A percentile compares a stretch with the other conserved stretches of the same genome.
Conservation (phyloP, 345 rosid genomes). For the Eucalyptus decipiens region DNA sequence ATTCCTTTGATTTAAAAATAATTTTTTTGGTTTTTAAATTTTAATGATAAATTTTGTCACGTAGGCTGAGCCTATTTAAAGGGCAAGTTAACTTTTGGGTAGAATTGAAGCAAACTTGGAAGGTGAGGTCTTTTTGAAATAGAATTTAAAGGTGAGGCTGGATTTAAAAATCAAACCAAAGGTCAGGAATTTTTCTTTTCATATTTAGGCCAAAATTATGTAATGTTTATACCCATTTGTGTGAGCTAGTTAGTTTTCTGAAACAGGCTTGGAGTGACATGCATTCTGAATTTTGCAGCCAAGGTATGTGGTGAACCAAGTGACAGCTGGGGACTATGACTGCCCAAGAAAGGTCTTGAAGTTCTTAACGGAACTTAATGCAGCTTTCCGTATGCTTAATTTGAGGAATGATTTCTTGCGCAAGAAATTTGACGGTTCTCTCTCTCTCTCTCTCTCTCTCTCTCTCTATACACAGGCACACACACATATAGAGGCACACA, state of each 20-base stretch:
- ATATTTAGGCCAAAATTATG: not conserved
- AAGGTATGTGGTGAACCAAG: constrained; percentile 84
- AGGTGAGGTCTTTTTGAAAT: not conserved
- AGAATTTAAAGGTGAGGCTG: not conserved
- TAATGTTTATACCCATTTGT: not conserved
- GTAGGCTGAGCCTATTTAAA: not conserved
- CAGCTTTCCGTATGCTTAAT: constrained; percentile 89
- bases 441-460: not conserved
- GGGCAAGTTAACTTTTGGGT: not conserved
- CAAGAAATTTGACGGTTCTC: constrained; percentile 83
- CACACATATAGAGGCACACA: not conserved
- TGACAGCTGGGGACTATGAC: constrained; percentile 83
- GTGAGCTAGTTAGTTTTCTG: not conserved
- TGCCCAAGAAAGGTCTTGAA: constrained; percentile 83
- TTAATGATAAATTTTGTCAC: not conserved
- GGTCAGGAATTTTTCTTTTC: not conserved
- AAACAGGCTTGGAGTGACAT: not conserved
- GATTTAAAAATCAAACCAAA: not conserved
- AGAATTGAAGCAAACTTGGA: not conserved
- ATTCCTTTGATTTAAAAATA: not conserved
- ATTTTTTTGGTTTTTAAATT: not conserved
- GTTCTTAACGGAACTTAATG: constrained; percentile 81
- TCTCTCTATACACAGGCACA: not conserved
- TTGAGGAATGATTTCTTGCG: constrained; percentile 95
- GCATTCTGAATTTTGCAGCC: constrained; percentile 36